Evolutionary conservation across 805 yeast genomes (phyloP).

Genomic region (Starmera dryadoides): DNA sequence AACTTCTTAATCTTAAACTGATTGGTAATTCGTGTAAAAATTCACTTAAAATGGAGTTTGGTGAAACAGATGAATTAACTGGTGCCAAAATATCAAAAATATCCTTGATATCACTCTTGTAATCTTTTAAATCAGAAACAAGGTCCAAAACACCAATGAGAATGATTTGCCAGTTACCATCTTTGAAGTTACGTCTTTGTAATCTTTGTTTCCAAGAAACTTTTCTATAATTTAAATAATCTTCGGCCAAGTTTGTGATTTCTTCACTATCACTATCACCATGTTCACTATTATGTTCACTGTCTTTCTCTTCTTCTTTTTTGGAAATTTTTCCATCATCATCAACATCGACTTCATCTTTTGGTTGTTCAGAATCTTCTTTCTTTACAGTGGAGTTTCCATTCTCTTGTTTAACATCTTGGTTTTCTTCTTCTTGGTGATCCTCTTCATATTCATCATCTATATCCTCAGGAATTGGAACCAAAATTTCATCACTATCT

Average conservation of each 20-base stretch:
- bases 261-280: constrained; percentile 13
- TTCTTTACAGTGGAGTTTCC: neutral
- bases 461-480: constrained; percentile 20
- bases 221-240: constrained; percentile 47
- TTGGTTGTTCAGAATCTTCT: too few species aligned
- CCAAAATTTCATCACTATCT: constrained; percentile 28
- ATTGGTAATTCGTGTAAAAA: constrained; percentile 49
- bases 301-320: constrained; percentile 9
- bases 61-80: constrained; percentile 37
- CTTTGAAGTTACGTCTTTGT: constrained; percentile 64
- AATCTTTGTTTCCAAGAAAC: constrained; percentile 74
- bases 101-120: constrained; percentile 38
- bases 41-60: constrained; percentile 39
- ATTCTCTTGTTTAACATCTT: too few species aligned
- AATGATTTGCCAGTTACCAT: constrained; percentile 81
- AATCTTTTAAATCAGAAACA: constrained; percentile 51
- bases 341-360: constrained; percentile 8
- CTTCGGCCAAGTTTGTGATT: constrained; percentile 21
- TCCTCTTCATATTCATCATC: constrained; percentile 8
- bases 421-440: constrained; percentile 10
- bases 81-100: constrained; percentile 57
- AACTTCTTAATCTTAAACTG: constrained; percentile 45
- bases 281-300: too few species aligned
- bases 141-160: constrained; percentile 64
- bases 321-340: constrained; percentile 3